These are phyloP conservation scores for Mycosphaerella arachidis DNA, from an alignment of 2,329 filamentous ascomycete genomes.

Conservation along the genomic window DNA sequence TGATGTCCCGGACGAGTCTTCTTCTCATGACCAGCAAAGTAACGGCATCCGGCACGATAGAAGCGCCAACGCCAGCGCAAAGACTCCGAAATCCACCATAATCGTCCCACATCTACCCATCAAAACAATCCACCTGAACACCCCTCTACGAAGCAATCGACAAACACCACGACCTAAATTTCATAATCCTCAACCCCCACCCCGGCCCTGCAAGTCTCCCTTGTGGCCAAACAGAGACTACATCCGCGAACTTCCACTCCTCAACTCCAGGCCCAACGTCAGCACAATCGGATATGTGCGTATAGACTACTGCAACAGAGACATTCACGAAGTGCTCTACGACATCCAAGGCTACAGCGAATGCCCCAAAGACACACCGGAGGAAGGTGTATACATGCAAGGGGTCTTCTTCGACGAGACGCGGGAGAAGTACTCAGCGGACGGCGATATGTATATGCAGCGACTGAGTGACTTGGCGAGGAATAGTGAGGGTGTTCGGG, in stretches of 20 bases:
- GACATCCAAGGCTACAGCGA: slow-evolving; percentile 25
- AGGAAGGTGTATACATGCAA: slow-evolving; percentile 20
- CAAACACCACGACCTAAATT: slow-evolving; percentile 19
- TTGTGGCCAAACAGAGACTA: slow-evolving; percentile 24
- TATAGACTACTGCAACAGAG: slow-evolving; percentile 23
- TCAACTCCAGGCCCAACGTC: slow-evolving; percentile 27
- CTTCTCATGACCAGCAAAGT: neutral
- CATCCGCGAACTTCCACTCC: slow-evolving; percentile 23
- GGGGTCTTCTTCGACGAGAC: slow-evolving; percentile 33
- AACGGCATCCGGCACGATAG: neutral
- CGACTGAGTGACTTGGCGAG: neutral
- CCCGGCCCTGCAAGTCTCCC: slow-evolving; percentile 19
- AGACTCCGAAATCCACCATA: slow-evolving; percentile 15
- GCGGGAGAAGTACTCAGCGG: slow-evolving; percentile 12
- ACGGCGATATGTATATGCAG: neutral
- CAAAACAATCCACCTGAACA: slow-evolving; percentile 17
- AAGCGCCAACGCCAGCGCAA: neutral
- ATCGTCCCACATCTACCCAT: slow-evolving; percentile 24
- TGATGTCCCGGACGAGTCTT: neutral
- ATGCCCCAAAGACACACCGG: slow-evolving; percentile 19
- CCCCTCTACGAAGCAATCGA: slow-evolving; percentile 20
- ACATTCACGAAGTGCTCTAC: slow-evolving; percentile 14
- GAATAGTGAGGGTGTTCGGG: neutral
- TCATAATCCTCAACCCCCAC: slow-evolving; percentile 26
- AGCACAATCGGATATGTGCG: slow-evolving; percentile 28